Evolutionary conservation across 129 eudicot species (phyloP).

Genomic region (Silybum marianum): DNA sequence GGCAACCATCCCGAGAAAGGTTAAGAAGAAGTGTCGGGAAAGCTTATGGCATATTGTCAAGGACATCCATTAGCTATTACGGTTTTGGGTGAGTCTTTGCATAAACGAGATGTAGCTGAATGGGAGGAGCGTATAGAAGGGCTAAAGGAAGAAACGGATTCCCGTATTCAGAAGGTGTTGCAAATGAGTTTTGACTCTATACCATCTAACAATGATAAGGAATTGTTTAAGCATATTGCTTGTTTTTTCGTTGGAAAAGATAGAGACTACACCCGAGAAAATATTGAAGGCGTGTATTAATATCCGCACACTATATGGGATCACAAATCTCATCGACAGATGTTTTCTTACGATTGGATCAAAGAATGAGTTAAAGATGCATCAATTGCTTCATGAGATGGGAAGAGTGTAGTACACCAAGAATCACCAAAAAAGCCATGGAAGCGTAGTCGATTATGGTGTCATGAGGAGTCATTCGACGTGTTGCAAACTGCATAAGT

Average conservation of each 20-base stretch:
- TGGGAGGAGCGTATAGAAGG: slow-evolving; percentile 21
- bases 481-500: slow-evolving; percentile 20
- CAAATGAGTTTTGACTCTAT: neutral
- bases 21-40: slow-evolving; percentile 17
- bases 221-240: neutral
- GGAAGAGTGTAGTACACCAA: neutral
- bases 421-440: neutral
- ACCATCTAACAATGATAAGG: neutral
- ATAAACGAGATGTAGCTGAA: too few relatives aligned
- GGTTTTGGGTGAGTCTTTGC: too few relatives aligned
- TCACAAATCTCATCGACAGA: slow-evolving; percentile 20
- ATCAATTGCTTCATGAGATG: neutral
- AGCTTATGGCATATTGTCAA: neutral
- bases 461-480: slow-evolving; percentile 16
- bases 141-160: neutral
- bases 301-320: slow-evolving; percentile 15
- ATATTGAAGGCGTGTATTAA: slow-evolving; percentile 7
- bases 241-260: neutral
- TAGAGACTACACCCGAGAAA: neutral
- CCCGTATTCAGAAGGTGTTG: neutral
- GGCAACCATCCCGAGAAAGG: neutral
- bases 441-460: neutral
- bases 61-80: neutral
- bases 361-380: slow-evolving; percentile 1
- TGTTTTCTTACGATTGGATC: slow-evolving; percentile 16